Conservation (phyloP, 352 stramenopile species). For the Globisporangium nagaii region DNA sequence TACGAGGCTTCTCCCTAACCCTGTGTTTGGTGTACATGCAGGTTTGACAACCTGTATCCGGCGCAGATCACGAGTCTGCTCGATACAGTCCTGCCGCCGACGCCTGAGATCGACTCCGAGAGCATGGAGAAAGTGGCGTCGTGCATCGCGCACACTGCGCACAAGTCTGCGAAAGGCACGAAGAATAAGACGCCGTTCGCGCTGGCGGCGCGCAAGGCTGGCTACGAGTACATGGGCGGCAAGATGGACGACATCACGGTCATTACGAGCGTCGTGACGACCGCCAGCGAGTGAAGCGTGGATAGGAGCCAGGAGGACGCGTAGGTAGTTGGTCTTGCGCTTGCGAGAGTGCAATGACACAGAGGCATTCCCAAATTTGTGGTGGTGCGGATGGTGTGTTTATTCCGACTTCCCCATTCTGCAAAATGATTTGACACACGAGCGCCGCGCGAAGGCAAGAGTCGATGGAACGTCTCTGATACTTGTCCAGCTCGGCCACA, state of each 20-base stretch:
- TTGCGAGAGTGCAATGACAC: too few species aligned
- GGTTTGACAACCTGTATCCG: constrained; percentile 95
- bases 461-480: too few species aligned
- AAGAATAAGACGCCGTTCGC: constrained; percentile 79
- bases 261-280: constrained; percentile 66
- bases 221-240: constrained; percentile 77
- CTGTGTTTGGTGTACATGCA: constrained; percentile 11
- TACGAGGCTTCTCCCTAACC: background rate
- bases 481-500: too few species aligned
- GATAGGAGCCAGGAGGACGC: background rate
- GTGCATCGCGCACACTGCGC: constrained; percentile 73
- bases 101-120: constrained; percentile 35
- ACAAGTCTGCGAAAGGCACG: constrained; percentile 68
- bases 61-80: constrained; percentile 73
- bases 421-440: too few species aligned
- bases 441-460: too few species aligned
- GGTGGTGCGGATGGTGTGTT: too few species aligned
- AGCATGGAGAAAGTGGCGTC: constrained; percentile 78
- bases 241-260: constrained; percentile 92
- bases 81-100: constrained; percentile 54
- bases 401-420: background rate
- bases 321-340: background rate
- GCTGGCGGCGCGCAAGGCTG: constrained; percentile 55
- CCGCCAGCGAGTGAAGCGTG: background rate
- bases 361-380: too few species aligned